These are phyloP conservation scores for Plectosphaerella cucumerina DNA, from an alignment of 2,329 filamentous ascomycete genomes.

Conservation along the genomic window DNA sequence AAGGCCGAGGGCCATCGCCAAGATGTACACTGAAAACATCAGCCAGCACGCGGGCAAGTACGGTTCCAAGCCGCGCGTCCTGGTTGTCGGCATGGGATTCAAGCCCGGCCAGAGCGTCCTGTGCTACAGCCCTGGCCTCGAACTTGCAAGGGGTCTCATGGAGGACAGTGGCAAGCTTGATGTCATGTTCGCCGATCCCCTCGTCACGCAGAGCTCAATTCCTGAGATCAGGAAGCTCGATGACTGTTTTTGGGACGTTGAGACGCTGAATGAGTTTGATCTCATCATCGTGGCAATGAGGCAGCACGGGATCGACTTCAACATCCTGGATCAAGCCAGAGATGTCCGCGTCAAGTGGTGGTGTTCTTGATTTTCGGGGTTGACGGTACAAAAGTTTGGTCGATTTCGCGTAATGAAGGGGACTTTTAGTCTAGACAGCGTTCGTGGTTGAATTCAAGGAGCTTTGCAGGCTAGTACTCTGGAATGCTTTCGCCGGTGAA, in stretches of 20 bases:
- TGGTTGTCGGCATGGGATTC: constrained; percentile 29
- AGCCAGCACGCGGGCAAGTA: neutral
- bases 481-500: no score
- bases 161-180: constrained; percentile 17
- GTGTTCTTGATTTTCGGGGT: constrained; percentile 17
- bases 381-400: no score
- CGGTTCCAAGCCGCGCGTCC: constrained; percentile 12
- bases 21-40: neutral
- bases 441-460: no score
- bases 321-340: constrained; percentile 12
- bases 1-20: constrained; percentile 34
- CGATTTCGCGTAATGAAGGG: no score
- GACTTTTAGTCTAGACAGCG: no score
- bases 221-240: constrained; percentile 19
- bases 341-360: constrained; percentile 31
- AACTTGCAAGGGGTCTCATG: constrained; percentile 17
- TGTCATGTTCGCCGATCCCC: constrained; percentile 24
- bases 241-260: constrained; percentile 20
- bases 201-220: constrained; percentile 22
- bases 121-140: constrained; percentile 25
- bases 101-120: constrained; percentile 28
- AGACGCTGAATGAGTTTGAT: constrained; percentile 20
- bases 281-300: constrained; percentile 24
- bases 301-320: constrained; percentile 23
- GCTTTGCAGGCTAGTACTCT: no score